Base-by-base conservation (phyloP, 176 grass and related monocot species). In the Cenchrus fungigraminus region DNA sequence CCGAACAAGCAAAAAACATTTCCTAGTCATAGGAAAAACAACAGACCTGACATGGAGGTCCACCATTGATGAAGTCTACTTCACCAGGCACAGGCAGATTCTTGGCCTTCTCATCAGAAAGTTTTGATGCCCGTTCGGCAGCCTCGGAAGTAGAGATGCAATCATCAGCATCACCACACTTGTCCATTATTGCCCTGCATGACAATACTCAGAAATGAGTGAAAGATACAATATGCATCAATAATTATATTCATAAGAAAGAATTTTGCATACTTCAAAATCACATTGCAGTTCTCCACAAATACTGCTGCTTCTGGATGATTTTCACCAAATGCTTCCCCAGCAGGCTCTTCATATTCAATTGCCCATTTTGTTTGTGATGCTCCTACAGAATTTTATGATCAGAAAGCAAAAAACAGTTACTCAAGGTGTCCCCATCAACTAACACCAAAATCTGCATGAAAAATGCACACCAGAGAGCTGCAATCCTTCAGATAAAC, bases 61-160 rank as follows among this genome's bases (percentile, higher is more conserved):
- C 94, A 63, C 94, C 94, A 82, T 97, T 92, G 76, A 97, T 90
- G 75, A 97, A 97, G 44, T 94, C 89, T 78, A 97, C 85, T 93
- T 97, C 82, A 15, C 91, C 91, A 9, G 87, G 94, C 32, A 86
- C 16, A 6, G 91, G 94, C 12, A 97, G 89, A 54, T 93, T 91
- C 64, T 81, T 86, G 44, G 89, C 73, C 50, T 86, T 90, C 16
- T 86, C 94, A 22, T 89, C 87, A 68, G 55, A 63, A 82, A 93
- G 79, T 74, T 87, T 82, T 69, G 73, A 40, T 68, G 91, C 82
- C 75, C 55, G 47, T 20, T 88, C 91, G 57, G 71, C 85, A 86
- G 87, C 91, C 65, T 97, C 91, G 17, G 85, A 53, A 32, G 82
- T 94, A 16, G 65, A 91, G 28, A 97, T 74, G 12, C 87, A 90